Base-by-base conservation (phyloP, 306 rosid species). In the Comarum palustre region DNA sequence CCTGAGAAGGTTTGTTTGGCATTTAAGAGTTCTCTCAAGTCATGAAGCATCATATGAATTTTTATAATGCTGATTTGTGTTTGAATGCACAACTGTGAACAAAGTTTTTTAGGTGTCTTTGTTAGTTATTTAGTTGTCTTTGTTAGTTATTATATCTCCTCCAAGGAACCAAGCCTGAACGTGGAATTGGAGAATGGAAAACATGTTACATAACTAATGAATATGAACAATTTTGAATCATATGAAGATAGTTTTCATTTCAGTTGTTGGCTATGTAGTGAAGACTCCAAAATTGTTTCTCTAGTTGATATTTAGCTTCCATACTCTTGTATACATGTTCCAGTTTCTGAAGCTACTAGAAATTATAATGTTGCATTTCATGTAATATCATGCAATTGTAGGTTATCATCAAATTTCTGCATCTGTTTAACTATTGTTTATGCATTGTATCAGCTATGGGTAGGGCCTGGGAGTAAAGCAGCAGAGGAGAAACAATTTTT, bases 391-490 rank as follows among this genome's bases (percentile, higher is more conserved):
- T 14, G 17, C 41, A 36, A 29, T 39, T 25, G 42, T 27, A 27
- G 31, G 55, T 39, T 16, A 19, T 5, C 47, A 19, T 47, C 48
- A 51, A 58, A 62, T 32, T 14, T 59, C 17, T 34, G 11, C 62
- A 24, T 77, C 60, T 62, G 57, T 52, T 69, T 46, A 74, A 77
- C 72, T 64, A 47, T 72, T 74, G 27, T 80, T 67, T 74, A 62
- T 85, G 9, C 69, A 63, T 59, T 79, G 69, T 89, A 78, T 80
- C 92, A 90, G 99, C 93, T 94, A 62, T 94, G 99, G 99, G 97
- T 94, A 69, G 97, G 99, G 73, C 97, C 95, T 69, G 99, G 97
- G 82, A 94, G 99, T 85, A 89, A 82, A 82, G 97, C 99, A 63
- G 96, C 97, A 9, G 88, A 80, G 73, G 97, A 94, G 90, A 94